Percentiles rank a stretch among this genome's conserved stretches.
phyloP scores from a whole-genome alignment of 1,284 basidiomycete species.

The Apiotrichum veenhuisii region DNA sequence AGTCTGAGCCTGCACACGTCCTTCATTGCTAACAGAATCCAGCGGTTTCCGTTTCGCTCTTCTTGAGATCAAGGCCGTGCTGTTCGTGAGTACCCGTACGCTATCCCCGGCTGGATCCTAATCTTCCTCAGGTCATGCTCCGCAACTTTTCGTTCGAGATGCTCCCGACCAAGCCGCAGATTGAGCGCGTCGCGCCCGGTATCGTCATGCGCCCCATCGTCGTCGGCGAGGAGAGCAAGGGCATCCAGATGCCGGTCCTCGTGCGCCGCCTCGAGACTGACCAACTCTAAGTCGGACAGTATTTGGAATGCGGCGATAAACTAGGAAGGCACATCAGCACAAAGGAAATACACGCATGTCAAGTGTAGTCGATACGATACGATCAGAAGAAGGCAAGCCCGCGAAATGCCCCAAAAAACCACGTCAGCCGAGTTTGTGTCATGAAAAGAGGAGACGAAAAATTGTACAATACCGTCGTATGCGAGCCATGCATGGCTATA shows the following conservation, averaged over 20 bases:
- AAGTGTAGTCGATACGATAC: too few relatives aligned
- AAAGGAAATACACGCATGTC: too few relatives aligned
- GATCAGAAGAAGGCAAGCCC: too few relatives aligned
- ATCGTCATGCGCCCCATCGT: conserved; percentile 14
- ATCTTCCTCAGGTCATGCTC: not conserved
- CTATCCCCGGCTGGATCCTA: not conserved
- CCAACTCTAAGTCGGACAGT: not conserved
- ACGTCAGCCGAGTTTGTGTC: too few relatives aligned
- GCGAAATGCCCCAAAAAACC: too few relatives aligned
- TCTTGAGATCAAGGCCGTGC: conserved; percentile 61
- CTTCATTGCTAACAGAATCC: not conserved
- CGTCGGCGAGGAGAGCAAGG: conserved; percentile 12
- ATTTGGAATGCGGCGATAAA: too few relatives aligned
- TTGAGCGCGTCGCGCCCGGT: conserved; percentile 1
- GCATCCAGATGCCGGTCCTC: conserved; percentile 16
- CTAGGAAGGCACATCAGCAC: not conserved
- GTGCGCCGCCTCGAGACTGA: conserved; percentile 3
- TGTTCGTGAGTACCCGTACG: conserved; percentile 52
- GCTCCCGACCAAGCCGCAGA: not conserved
- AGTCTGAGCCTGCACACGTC: conserved; percentile 6
- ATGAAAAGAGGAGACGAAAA: too few relatives aligned
- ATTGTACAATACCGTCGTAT: too few relatives aligned
- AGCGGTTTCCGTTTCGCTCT: conserved; percentile 65
- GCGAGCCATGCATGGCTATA: too few relatives aligned
- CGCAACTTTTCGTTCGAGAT: conserved; percentile 27